Percentiles rank a stretch among this genome's conserved stretches.
These are phyloP conservation scores for Chlorokybus atmophyticus DNA, from an alignment of 139 green algal species.

Conservation along the genomic window DNA sequence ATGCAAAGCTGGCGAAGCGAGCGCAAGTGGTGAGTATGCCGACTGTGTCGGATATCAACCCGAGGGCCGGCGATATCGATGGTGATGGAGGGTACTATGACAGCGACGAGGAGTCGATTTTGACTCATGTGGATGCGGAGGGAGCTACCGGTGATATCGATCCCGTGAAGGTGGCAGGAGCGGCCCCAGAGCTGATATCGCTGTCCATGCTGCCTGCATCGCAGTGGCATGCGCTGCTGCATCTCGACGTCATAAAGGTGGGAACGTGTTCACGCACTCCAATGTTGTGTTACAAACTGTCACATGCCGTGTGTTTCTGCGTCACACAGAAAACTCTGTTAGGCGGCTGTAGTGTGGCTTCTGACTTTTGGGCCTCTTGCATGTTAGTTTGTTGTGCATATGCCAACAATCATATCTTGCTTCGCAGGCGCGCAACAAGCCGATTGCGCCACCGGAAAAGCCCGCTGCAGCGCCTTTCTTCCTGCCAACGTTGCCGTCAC, in stretches of 20 bases:
- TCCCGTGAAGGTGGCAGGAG: no score
- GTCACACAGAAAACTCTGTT: no score
- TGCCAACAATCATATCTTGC: no score
- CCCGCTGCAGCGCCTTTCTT: slow-evolving; percentile 91
- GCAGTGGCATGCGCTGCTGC: slow-evolving; percentile 79
- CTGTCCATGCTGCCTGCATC: slow-evolving; percentile 64
- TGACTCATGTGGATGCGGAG: no score
- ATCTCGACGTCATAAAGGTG: slow-evolving; percentile 83
- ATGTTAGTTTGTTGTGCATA: no score
- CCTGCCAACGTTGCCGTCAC: slow-evolving; percentile 54
- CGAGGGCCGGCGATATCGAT: background rate
- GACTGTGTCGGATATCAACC: background rate
- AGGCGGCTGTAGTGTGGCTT: no score
- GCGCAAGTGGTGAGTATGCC: background rate
- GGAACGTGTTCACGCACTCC: no score
- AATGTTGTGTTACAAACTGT: no score
- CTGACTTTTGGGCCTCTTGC: no score
- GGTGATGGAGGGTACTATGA: background rate
- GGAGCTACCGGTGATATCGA: no score
- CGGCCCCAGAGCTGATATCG: slow-evolving; percentile 51
- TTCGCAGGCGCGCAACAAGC: slow-evolving; percentile 58
- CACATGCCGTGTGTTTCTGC: no score
- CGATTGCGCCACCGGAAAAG: slow-evolving; percentile 74
- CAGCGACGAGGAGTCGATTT: background rate
- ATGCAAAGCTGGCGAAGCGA: background rate